Percentiles rank a stretch among this genome's conserved stretches.
phyloP scores from a whole-genome alignment of 2,329 filamentous ascomycete genomes.

The Malbranchea zuffiana region DNA sequence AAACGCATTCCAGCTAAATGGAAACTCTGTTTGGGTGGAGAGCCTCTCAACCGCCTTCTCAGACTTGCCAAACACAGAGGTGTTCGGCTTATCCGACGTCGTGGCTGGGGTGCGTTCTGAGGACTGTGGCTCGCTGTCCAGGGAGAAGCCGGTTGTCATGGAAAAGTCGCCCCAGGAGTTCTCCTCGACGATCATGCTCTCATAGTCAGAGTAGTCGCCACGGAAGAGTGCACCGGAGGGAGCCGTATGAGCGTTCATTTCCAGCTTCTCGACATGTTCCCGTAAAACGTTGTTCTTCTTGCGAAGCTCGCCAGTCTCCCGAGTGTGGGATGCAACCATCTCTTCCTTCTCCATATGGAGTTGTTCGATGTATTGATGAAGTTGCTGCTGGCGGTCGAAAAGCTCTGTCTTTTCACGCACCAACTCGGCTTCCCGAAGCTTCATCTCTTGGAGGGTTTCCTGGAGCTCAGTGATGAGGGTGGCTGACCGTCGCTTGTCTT shows the following conservation, averaged over 20 bases:
- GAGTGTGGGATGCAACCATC: constrained; percentile 74
- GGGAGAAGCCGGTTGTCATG: constrained; percentile 54
- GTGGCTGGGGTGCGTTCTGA: constrained; percentile 16
- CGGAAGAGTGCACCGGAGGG: constrained; percentile 46
- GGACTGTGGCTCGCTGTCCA: constrained; percentile 32
- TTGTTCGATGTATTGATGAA: constrained; percentile 62
- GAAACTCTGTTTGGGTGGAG: constrained; percentile 51
- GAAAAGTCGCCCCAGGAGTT: constrained; percentile 70
- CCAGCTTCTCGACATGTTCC: constrained; percentile 47
- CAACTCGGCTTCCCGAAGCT: constrained; percentile 46
- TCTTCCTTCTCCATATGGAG: constrained; percentile 83
- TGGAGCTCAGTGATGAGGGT: constrained; percentile 66
- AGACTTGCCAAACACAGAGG: constrained; percentile 36
- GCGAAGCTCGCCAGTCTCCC: constrained; percentile 81
- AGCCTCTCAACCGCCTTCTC: constrained; percentile 26
- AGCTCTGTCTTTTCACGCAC: constrained; percentile 51
- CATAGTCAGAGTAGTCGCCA: constrained; percentile 68
- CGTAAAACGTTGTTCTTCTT: constrained; percentile 81
- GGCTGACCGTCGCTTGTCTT: constrained; percentile 89
- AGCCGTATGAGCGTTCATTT: constrained; percentile 27
- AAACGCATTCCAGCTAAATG: constrained; percentile 54
- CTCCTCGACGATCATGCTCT: constrained; percentile 67
- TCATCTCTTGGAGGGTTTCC: constrained; percentile 60
- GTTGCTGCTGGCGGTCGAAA: constrained; percentile 61
- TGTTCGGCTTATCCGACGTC: constrained; percentile 26